A percentile compares a stretch with the other conserved stretches of the same genome.
Evolutionary conservation across 257 asterid genomes (phyloP).

Genomic region (Solanum appendiculatum): DNA sequence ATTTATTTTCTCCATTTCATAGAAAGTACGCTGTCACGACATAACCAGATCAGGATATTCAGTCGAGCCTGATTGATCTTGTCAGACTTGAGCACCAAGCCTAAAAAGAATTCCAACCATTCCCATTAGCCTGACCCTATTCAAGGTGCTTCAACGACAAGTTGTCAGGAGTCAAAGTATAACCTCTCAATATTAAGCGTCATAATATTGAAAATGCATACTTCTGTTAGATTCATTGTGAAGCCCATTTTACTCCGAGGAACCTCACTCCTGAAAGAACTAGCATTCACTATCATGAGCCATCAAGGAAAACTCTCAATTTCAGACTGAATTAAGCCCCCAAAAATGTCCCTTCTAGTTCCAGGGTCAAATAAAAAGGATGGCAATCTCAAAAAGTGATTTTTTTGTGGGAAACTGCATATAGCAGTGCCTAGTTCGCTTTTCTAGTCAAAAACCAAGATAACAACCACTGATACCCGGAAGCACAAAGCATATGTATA

Average conservation of each 20-base stretch:
- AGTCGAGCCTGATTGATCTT: not conserved
- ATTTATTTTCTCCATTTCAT: not conserved
- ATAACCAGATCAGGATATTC: not conserved
- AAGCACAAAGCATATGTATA: not conserved
- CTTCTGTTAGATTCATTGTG: not conserved
- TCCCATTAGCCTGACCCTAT: not conserved
- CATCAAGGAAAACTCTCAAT: not conserved
- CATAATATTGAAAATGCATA: not conserved
- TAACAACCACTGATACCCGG: not conserved
- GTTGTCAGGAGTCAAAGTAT: not conserved
- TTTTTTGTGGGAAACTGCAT: not conserved
- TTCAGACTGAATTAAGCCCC: not conserved
- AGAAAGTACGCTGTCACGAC: not conserved
- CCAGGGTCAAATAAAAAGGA: not conserved
- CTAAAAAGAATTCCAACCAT: not conserved
- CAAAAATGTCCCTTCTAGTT: not conserved
- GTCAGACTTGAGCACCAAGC: not conserved
- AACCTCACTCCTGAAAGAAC: not conserved
- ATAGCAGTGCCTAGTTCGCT: not conserved
- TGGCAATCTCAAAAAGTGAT: not conserved
- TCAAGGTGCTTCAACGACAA: not conserved
- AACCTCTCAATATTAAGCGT: not conserved
- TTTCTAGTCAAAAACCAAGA: not conserved
- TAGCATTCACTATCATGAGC: not conserved
- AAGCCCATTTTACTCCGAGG: not conserved